Conservation (phyloP, 352 stramenopile species). For the Aphanomyces cochlioides region DNA sequence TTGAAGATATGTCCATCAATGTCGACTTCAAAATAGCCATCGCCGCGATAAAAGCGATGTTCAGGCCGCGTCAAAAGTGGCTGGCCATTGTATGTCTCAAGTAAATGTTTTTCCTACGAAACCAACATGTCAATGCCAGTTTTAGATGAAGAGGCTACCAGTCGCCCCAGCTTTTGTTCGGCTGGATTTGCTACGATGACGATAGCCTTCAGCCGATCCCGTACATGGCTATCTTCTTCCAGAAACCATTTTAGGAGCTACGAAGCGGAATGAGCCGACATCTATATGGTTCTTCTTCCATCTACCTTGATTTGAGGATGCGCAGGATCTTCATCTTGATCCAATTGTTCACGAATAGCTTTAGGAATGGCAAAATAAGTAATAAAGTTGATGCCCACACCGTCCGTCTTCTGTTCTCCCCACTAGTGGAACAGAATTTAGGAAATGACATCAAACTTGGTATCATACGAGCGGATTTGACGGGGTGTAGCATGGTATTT, state of each 20-base stretch:
- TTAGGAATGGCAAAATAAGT: constrained; percentile 71
- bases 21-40: constrained; percentile 82
- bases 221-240: constrained; percentile 39
- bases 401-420: constrained; percentile 71
- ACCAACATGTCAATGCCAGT: not conserved
- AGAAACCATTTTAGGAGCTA: constrained; percentile 50
- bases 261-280: not conserved
- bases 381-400: constrained; percentile 73
- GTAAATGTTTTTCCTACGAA: constrained; percentile 49
- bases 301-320: constrained; percentile 45
- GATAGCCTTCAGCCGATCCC: constrained; percentile 79
- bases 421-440: constrained; percentile 32
- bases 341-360: constrained; percentile 49
- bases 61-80: constrained; percentile 75
- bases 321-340: constrained; percentile 37
- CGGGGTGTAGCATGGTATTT: constrained; percentile 77
- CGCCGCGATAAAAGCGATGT: constrained; percentile 63
- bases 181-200: constrained; percentile 71
- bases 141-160: constrained; percentile 14
- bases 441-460: not conserved
- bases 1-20: constrained; percentile 83
- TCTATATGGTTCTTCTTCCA: not conserved
- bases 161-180: constrained; percentile 64
- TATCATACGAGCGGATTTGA: constrained; percentile 52
- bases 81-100: constrained; percentile 82